Evolutionary conservation across 306 rosid genomes (phyloP), one percentile per base, ranked within the genome.

Genomic region (Trichosanthes truncata): DNA sequence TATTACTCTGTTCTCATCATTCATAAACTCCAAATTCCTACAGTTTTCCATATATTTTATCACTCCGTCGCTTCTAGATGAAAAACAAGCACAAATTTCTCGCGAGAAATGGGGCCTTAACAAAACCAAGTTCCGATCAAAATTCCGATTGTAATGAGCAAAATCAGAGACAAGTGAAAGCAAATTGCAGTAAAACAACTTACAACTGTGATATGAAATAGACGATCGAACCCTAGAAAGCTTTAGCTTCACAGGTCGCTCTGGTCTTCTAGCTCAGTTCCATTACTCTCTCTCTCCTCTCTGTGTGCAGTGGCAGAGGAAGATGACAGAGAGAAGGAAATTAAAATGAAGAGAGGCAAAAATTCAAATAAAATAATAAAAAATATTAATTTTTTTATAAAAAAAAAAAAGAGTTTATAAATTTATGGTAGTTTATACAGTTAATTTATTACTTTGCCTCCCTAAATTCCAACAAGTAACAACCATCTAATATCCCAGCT

Each of bases 241-340:
- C 9, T 51, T 49, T 31, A 46, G 40, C 23, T 46, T 75, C 18
- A 40, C 82, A 84, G 87, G 74, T 73, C 38, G 53, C 46, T 67
- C 74, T 84, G 83, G 80, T 61, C 89, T 83, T 78, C 87, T 80
- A 89, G 81, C 81, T 76, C 79, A 86, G 88, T 81, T 78, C 78
- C 87, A 57, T 62, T 26, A 18, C 57, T 49, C 56, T 85, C 85
- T 78, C 63, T 57, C 55, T 36, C 49, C 29, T 71, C 80, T 79
- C 55, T 43, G 81, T 76, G 79, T 23, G 40, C 59, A 73, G 77
- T 26, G 89, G 88, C 88, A 87, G 82, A 80, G 84, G 85, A 85
- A 78, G 85, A 72, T 72, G 84, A 87, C 81, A 76, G 81, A 74
- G 72, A 77, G 75, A 62, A 80, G 67, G 61, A 83, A 78, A 74